These are phyloP conservation scores for Penicillium ochrochloron DNA, from an alignment of 495 filamentous ascomycete species.

Conservation along the genomic window DNA sequence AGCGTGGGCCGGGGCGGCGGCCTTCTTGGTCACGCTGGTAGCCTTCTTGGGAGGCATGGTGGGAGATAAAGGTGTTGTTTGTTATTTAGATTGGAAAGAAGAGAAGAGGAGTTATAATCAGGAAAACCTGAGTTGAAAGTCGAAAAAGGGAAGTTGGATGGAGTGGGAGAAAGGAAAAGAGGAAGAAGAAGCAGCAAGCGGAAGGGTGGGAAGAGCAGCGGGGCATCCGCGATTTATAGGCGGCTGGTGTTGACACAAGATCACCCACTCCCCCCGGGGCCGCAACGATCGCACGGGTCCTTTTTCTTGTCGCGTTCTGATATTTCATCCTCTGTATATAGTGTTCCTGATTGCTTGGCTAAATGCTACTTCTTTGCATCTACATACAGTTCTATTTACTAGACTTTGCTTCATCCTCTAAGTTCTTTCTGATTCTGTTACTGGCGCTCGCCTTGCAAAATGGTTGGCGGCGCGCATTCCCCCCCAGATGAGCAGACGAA, in stretches of 20 bases:
- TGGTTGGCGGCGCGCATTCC: slow-evolving; percentile 27
- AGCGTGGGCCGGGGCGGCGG: slow-evolving; percentile 53
- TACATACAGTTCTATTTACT: slow-evolving; percentile 13
- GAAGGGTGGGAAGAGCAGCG: slow-evolving; percentile 49
- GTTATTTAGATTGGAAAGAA: slow-evolving; percentile 22
- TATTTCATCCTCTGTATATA: slow-evolving; percentile 15
- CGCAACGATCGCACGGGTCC: slow-evolving; percentile 23
- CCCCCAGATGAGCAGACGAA: slow-evolving; percentile 23
- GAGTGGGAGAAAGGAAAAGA: slow-evolving; percentile 14
- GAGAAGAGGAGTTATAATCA: slow-evolving; percentile 19
- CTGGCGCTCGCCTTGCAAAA: slow-evolving; percentile 5
- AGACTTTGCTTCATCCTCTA: background rate
- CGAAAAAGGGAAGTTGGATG: slow-evolving; percentile 2
- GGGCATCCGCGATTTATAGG: slow-evolving; percentile 59
- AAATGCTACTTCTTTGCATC: slow-evolving; percentile 4
- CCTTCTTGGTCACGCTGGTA: slow-evolving; percentile 55
- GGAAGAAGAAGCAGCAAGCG: slow-evolving; percentile 36
- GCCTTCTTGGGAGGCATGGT: slow-evolving; percentile 62
- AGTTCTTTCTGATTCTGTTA: slow-evolving; percentile 2
- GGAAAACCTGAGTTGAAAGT: slow-evolving; percentile 23
- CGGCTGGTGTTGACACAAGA: slow-evolving; percentile 51
- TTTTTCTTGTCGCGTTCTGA: slow-evolving; percentile 23
- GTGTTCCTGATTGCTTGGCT: slow-evolving; percentile 18
- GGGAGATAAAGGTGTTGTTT: slow-evolving; percentile 22
- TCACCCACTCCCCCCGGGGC: slow-evolving; percentile 34